Conservation (phyloP, 441 rosid species). For the Dalechampia spathulata region DNA sequence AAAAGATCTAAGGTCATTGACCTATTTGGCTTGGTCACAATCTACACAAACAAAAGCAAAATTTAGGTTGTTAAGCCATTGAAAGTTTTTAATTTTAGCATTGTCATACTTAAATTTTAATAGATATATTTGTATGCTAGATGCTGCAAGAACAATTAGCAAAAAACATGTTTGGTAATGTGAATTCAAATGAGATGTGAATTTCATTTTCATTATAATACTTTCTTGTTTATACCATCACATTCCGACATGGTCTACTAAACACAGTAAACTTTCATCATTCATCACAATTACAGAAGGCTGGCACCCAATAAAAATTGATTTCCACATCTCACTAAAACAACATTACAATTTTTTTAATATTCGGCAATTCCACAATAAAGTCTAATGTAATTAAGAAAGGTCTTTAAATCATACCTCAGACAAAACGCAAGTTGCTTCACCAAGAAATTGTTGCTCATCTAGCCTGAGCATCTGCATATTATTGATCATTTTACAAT, state of each 20-base stretch:
- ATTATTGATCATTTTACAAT: not conserved
- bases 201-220: not conserved
- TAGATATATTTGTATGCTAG: not conserved
- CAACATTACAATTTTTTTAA: slow-evolving; percentile 1
- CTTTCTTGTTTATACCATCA: not conserved
- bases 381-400: not conserved
- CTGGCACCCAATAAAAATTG: no score
- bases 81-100: not conserved
- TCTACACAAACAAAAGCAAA: slow-evolving; percentile 29
- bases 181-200: not conserved
- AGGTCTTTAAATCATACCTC: slow-evolving; percentile 43
- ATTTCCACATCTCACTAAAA: slow-evolving; percentile 2
- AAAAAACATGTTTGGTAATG: not conserved
- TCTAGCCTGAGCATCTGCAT: slow-evolving; percentile 84
- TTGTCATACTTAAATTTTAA: not conserved
- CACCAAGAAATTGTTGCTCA: slow-evolving; percentile 90
- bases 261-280: not conserved
- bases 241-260: not conserved
- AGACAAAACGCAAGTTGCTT: slow-evolving; percentile 66
- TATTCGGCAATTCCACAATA: not conserved
- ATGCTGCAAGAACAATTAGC: not conserved
- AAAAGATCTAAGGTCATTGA: slow-evolving; percentile 56
- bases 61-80: not conserved
- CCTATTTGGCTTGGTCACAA: slow-evolving; percentile 59
- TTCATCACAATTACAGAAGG: no score